phyloP scores from a whole-genome alignment of 2,329 filamentous ascomycete genomes.

The Tolypocladium cylindrosporum region DNA sequence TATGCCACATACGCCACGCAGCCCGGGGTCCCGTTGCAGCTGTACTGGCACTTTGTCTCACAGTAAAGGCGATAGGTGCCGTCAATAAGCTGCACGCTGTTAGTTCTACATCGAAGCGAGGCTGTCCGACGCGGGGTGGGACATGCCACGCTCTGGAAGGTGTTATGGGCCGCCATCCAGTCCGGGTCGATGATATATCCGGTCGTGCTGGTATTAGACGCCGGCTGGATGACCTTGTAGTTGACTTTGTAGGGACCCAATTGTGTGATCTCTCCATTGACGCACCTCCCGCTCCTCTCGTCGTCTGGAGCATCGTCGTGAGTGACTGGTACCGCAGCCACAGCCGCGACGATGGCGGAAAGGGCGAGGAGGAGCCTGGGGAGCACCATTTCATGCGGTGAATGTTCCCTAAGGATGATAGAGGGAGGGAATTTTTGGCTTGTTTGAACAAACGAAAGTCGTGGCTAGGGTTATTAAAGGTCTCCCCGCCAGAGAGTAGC shows the following conservation, averaged over 20 bases:
- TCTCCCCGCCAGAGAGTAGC: too few species aligned
- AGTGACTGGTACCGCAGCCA: too few species aligned
- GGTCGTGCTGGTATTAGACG: not conserved
- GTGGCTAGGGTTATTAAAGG: too few species aligned
- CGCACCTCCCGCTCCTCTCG: not conserved
- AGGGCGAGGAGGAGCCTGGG: too few species aligned
- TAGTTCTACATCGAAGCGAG: too few species aligned
- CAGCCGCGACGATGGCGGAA: too few species aligned
- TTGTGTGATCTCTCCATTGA: not conserved
- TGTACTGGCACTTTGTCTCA: conserved; percentile 9
- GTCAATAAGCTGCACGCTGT: not conserved
- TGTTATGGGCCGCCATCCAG: conserved; percentile 2
- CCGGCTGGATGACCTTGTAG: conserved; percentile 1
- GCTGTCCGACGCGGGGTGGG: not conserved
- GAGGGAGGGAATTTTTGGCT: too few species aligned
- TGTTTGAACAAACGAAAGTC: too few species aligned
- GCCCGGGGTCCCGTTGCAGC: conserved; percentile 4
- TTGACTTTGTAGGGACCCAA: not conserved
- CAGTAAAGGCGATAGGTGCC: conserved; percentile 1
- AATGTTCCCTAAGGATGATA: too few species aligned
- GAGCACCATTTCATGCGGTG: too few species aligned
- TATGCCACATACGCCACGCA: conserved; percentile 7
- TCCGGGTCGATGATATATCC: conserved; percentile 2
- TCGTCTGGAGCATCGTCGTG: too few species aligned
- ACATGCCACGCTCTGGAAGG: not conserved